These are phyloP conservation scores for Skeletonema costatum DNA, from an alignment of 108 stramenopile genomes.

Conservation along the genomic window DNA sequence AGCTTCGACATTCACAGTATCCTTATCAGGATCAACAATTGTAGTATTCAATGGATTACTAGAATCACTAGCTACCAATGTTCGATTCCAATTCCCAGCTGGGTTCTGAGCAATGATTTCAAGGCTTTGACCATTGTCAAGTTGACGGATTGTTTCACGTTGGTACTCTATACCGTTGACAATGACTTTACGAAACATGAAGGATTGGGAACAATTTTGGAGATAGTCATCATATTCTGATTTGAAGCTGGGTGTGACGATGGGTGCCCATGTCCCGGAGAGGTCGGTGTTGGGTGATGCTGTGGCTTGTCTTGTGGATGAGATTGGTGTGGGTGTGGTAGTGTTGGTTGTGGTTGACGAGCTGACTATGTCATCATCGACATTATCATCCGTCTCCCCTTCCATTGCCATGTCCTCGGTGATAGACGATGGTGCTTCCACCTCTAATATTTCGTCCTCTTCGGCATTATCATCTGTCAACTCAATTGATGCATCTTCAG, in stretches of 20 bases:
- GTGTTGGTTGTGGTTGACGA: not conserved
- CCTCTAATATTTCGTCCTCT: not conserved
- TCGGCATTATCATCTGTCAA: too few relatives aligned
- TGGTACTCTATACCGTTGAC: conserved; percentile 32
- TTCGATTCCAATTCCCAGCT: conserved; percentile 51
- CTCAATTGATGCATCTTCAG: not conserved
- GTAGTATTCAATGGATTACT: conserved; percentile 13
- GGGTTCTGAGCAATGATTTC: conserved; percentile 41
- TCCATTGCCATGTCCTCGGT: too few relatives aligned
- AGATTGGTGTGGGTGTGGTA: not conserved
- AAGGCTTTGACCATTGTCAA: conserved; percentile 10
- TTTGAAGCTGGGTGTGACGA: conserved; percentile 40
- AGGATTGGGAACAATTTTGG: conserved; percentile 33
- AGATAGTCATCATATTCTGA: conserved; percentile 36
- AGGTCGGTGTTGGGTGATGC: conserved; percentile 19
- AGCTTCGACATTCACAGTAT: conserved; percentile 48
- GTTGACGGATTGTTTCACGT: conserved; percentile 27
- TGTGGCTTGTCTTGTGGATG: not conserved
- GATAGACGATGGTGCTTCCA: too few relatives aligned
- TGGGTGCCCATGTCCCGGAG: conserved; percentile 38
- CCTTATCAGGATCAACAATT: conserved; percentile 48
- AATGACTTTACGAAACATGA: conserved; percentile 41
- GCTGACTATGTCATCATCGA: not conserved
- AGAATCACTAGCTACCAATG: conserved; percentile 24
- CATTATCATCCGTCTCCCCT: not conserved